A percentile compares a stretch with the other conserved stretches of the same genome.
Conservation (phyloP, 108 stramenopile genomes). For the Schizochytrium sp. region DNA sequence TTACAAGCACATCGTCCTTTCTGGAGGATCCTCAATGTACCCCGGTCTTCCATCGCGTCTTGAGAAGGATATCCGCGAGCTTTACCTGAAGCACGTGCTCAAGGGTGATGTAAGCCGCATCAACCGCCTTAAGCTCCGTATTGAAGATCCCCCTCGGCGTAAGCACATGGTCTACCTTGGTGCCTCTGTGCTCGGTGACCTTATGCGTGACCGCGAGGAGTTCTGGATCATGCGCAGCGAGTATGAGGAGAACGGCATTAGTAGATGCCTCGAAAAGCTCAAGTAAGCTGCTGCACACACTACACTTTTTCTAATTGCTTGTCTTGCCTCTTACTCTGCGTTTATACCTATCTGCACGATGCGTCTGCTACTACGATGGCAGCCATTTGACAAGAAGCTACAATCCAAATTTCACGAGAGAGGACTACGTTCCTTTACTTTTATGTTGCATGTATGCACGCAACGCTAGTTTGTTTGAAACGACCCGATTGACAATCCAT, state of each 20-base stretch:
- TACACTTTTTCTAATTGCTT: too few relatives aligned
- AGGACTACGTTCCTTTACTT: too few relatives aligned
- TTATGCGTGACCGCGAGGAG: conserved; percentile 74
- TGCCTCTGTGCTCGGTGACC: conserved; percentile 76
- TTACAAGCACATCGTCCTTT: conserved; percentile 80
- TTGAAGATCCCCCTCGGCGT: conserved; percentile 81
- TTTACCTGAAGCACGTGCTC: conserved; percentile 77
- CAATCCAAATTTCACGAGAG: too few relatives aligned
- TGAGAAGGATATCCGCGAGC: conserved; percentile 77
- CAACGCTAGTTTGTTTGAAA: too few relatives aligned
- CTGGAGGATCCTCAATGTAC: conserved; percentile 78
- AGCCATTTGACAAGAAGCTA: too few relatives aligned
- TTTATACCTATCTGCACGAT: too few relatives aligned
- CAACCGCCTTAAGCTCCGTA: conserved; percentile 78
- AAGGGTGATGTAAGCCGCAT: conserved; percentile 76
- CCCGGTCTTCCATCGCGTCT: conserved; percentile 78
- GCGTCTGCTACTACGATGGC: too few relatives aligned
- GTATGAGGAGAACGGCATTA: conserved; percentile 77
- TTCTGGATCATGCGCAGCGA: conserved; percentile 79
- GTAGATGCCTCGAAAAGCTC: conserved; percentile 63
- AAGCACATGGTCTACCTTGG: conserved; percentile 83
- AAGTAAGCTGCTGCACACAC: background rate
- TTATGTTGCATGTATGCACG: too few relatives aligned
- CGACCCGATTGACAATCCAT: too few relatives aligned
- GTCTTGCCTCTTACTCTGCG: too few relatives aligned